Conservation (phyloP, 768 basidiomycete species). For the Tricholoma sp. region DNA sequence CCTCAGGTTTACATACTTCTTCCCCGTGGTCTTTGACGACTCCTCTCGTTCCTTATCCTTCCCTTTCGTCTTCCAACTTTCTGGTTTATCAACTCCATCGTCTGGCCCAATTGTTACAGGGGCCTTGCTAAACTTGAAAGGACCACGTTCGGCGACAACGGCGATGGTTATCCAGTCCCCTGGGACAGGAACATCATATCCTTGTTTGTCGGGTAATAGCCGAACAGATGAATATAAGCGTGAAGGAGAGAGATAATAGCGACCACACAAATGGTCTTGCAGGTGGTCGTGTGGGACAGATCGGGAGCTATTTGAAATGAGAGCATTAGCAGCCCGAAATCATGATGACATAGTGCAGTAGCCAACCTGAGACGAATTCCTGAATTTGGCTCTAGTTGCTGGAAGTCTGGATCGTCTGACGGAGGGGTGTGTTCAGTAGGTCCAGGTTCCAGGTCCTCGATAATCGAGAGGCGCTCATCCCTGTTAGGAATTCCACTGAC, state of each 20-base stretch:
- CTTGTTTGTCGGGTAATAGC: conserved; percentile 70
- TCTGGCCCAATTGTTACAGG: conserved; percentile 53
- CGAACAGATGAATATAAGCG: conserved; percentile 83
- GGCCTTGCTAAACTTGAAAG: conserved; percentile 65
- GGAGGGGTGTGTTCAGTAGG: conserved; percentile 71
- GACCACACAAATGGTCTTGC: conserved; percentile 73
- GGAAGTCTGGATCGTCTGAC: conserved; percentile 70
- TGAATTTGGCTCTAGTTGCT: conserved; percentile 85
- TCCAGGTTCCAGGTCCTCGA: conserved; percentile 76
- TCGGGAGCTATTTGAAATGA: conserved; percentile 52
- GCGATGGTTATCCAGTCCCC: conserved; percentile 97
- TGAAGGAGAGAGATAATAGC: conserved; percentile 88
- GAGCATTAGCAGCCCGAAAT: not conserved
- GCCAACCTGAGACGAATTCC: conserved; percentile 79
- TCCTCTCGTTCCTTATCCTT: conserved; percentile 30
- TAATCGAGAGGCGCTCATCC: conserved; percentile 62
- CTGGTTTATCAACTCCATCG: conserved; percentile 25
- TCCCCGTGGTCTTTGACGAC: conserved; percentile 45
- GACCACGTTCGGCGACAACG: conserved; percentile 88
- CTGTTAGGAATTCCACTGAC: conserved; percentile 21
- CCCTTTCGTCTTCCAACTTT: conserved; percentile 21
- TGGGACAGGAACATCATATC: conserved; percentile 86
- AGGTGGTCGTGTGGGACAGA: conserved; percentile 68
- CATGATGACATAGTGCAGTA: not conserved
- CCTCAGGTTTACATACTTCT: conserved; percentile 84